Base-by-base conservation (phyloP, 306 rosid genomes). In the Rosa lucieae region DNA sequence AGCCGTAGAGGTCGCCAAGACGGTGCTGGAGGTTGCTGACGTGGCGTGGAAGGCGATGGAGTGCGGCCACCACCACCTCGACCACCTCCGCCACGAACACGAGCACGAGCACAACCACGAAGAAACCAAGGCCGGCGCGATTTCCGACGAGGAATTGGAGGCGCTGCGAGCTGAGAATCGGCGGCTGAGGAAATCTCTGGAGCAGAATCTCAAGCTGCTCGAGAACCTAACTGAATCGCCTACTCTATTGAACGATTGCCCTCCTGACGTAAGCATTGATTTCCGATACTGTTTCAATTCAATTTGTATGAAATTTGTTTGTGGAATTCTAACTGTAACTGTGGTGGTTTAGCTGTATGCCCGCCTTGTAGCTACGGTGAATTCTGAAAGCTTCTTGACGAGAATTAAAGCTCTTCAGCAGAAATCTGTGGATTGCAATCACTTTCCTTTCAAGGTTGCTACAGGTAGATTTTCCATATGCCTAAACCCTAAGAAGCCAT, bases 1-100 rank as follows among this genome's bases (percentile, higher is more conserved):
- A 46, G 89, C 98, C 46, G 49, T 93, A 0, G 90, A 91, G 91
- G 88, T 91, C 74, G 96, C 97, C 23, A 95, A 93, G 85, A 95
- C 99, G 76, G 97, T 93, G 77, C 67, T 95, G 26, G 99, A 95
- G 90, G 98, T 95, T 8, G 98, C 99, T 67, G 99, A 95, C 73
- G 96, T 91, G 23, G 97, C 99, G 14, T 93, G 93, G 96, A 63
- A 82, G 62, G 98, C 98, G 87, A 55, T 93, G 72, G 99, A 95
- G 72, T 80, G 82, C 83, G 42, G 77, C 83, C 88, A 89, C 70
- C 91, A 43, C 46, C 46, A 43, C 35, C 35, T 52, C 58, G 58
- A 95, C 75, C 81, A 73, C 70, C 85, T 68, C 59, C 90, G 73
- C 73, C 85, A 55, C 70, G 40, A 63, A 1, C 71, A 82, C 29